phyloP scores from a whole-genome alignment of 2,329 filamentous ascomycete genomes.

The Hymenoscyphus fructigenus region DNA sequence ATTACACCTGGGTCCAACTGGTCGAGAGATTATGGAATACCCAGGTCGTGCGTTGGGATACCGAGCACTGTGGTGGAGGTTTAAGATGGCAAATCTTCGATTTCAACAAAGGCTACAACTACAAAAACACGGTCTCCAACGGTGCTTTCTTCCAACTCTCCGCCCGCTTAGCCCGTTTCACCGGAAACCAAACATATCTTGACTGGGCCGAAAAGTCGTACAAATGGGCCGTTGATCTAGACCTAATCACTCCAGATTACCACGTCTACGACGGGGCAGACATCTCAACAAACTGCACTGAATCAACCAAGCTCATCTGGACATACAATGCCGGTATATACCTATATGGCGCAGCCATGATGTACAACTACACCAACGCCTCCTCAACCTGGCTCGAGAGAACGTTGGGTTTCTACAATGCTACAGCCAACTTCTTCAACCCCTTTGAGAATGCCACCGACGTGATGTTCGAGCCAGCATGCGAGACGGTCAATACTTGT shows the following conservation, averaged over 20 bases:
- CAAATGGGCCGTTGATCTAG: slow-evolving; percentile 60
- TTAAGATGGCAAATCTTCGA: slow-evolving; percentile 80
- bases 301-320: slow-evolving; percentile 56
- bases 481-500: slow-evolving; percentile 58
- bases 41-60: slow-evolving; percentile 71
- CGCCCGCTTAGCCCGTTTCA: slow-evolving; percentile 70
- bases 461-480: slow-evolving; percentile 66
- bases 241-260: slow-evolving; percentile 55
- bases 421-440: slow-evolving; percentile 53
- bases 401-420: slow-evolving; percentile 51
- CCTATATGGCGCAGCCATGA: slow-evolving; percentile 61
- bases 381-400: slow-evolving; percentile 54
- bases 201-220: slow-evolving; percentile 68
- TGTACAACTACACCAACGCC: slow-evolving; percentile 59
- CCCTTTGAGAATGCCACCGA: slow-evolving; percentile 52
- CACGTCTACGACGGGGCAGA: slow-evolving; percentile 64
- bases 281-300: slow-evolving; percentile 49
- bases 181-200: slow-evolving; percentile 62
- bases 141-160: slow-evolving; percentile 81
- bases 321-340: slow-evolving; percentile 66
- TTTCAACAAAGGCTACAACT: slow-evolving; percentile 74
- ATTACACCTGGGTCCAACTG: slow-evolving; percentile 66
- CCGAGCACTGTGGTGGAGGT: slow-evolving; percentile 65
- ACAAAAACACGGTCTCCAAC: slow-evolving; percentile 82
- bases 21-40: slow-evolving; percentile 71